Evolutionary conservation across 75 land plant species (phyloP).

Genomic region (Cryptomeria japonica): DNA sequence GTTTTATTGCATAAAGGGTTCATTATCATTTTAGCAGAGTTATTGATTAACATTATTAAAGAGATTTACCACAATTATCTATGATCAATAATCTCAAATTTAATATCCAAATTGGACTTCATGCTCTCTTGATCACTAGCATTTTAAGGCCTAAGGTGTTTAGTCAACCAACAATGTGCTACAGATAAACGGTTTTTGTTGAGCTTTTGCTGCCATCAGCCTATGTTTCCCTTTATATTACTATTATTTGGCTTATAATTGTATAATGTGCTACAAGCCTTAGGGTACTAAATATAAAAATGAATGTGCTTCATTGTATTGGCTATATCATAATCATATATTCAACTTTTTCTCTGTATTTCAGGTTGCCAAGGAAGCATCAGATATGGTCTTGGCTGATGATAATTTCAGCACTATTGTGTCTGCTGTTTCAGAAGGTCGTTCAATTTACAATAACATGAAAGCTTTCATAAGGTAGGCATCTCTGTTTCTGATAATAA

Average conservation of each 20-base stretch:
- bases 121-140: too few relatives aligned
- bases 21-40: too few relatives aligned
- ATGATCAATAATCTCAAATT: too few relatives aligned
- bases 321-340: neutral
- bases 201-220: neutral
- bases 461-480: conserved; percentile 87
- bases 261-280: neutral
- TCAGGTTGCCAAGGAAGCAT: conserved; percentile 85
- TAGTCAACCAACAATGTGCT: neutral
- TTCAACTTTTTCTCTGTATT: neutral
- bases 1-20: neutral
- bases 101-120: neutral
- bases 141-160: neutral
- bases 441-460: conserved; percentile 92
- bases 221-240: neutral
- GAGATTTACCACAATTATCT: too few relatives aligned
- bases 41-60: too few relatives aligned
- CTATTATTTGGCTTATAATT: neutral
- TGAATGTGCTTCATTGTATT: neutral
- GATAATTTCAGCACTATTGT: conserved; percentile 93
- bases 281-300: neutral
- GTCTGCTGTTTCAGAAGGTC: conserved; percentile 86
- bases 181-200: neutral
- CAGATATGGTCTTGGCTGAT: conserved; percentile 93
- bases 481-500: neutral